These are phyloP conservation scores for Taphrina pruni DNA, from an alignment of 1,139 yeast genomes.

Conservation along the genomic window DNA sequence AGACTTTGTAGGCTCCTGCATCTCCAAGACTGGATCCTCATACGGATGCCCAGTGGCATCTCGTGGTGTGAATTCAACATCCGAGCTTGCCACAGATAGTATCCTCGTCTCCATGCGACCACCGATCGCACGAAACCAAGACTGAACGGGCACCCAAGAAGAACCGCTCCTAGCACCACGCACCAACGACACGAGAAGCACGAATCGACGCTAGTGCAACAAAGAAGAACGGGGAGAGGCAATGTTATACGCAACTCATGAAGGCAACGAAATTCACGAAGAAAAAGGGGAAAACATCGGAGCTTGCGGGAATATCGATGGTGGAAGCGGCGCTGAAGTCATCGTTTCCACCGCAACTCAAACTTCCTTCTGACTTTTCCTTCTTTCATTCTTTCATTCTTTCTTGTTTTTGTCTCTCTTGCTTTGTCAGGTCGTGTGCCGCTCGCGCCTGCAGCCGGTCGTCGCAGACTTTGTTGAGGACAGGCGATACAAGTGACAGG, in stretches of 20 bases:
- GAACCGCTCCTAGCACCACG: neutral
- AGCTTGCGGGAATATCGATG: neutral
- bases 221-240: neutral
- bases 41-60: slow-evolving; percentile 27
- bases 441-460: too few relatives aligned
- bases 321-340: slow-evolving; percentile 31
- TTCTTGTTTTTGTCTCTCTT: neutral
- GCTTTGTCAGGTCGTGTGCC: too few relatives aligned
- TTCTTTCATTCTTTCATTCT: neutral
- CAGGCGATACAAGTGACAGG: too few relatives aligned
- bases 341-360: neutral
- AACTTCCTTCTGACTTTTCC: too few relatives aligned
- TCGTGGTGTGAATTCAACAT: slow-evolving; percentile 9
- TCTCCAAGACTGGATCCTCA: slow-evolving; percentile 27
- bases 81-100: neutral
- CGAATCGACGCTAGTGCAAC: too few relatives aligned
- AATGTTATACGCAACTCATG: neutral
- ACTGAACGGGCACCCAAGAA: neutral
- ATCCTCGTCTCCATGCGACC: slow-evolving; percentile 26
- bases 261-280: neutral
- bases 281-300: slow-evolving; percentile 9
- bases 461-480: too few relatives aligned
- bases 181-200: neutral
- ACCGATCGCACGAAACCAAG: slow-evolving; percentile 3
- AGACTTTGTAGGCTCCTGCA: slow-evolving; percentile 23